A percentile compares a stretch with the other conserved stretches of the same genome.
Conservation (phyloP, 2,329 filamentous ascomycete species). For the Pseudogymnoascus sp. region DNA sequence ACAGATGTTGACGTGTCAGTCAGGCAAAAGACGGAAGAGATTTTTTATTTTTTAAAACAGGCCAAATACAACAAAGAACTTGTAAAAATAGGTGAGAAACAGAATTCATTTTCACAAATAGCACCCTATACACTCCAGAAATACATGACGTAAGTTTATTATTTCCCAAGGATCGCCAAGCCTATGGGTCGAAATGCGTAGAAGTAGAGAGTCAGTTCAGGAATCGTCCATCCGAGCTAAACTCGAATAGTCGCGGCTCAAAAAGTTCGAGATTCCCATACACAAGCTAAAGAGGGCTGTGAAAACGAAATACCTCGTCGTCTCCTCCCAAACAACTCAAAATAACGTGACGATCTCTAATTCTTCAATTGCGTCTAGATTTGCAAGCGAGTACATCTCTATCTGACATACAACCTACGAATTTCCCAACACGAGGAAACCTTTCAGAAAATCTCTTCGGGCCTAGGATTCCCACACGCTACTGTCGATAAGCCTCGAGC, state of each 20-base stretch:
- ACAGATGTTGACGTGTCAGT: not conserved
- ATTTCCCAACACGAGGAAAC: not conserved
- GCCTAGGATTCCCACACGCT: conserved; percentile 4
- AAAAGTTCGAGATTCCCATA: conserved; percentile 7
- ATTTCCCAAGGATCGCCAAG: conserved; percentile 2
- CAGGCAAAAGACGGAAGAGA: not conserved
- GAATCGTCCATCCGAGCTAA: not conserved
- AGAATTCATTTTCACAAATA: not conserved
- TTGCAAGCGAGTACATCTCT: conserved; percentile 6
- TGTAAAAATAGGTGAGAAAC: not conserved
- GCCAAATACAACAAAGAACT: not conserved
- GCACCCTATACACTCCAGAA: not conserved
- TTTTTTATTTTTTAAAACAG: not conserved
- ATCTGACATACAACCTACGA: not conserved
- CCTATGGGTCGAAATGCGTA: not conserved
- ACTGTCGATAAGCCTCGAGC: conserved; percentile 5
- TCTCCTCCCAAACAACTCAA: not conserved
- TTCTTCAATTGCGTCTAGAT: not conserved
- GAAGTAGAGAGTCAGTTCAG: conserved; percentile 7
- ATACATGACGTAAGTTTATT: not conserved
- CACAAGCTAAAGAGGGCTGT: conserved; percentile 4
- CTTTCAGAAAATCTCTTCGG: not conserved
- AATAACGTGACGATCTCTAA: conserved; percentile 2
- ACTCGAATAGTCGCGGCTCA: not conserved
- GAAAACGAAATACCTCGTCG: not conserved